Evolutionary conservation across 306 rosid species (phyloP).

Genomic region (Ceratonia siliqua): DNA sequence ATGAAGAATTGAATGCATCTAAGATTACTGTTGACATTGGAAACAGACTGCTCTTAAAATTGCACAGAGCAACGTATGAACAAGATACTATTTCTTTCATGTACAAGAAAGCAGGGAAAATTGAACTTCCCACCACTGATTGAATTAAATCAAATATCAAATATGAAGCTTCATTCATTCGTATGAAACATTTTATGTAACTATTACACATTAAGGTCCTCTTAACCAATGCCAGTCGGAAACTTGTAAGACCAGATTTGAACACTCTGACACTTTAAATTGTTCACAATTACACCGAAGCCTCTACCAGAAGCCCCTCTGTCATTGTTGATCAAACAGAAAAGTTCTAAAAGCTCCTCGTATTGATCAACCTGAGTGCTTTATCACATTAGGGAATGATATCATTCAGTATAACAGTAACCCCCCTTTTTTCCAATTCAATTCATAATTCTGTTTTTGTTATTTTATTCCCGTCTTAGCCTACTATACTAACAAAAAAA

Average conservation of each 20-base stretch:
- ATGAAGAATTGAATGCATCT: not conserved
- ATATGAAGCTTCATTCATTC: not conserved
- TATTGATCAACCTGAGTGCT: not conserved
- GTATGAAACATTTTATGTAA: not conserved
- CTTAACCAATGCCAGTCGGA: not conserved
- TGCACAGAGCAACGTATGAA: too few species aligned
- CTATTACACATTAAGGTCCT: not conserved
- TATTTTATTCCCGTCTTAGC: not conserved
- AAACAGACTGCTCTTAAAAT: too few species aligned
- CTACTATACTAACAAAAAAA: not conserved
- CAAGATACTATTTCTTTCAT: not conserved
- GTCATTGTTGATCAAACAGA: not conserved
- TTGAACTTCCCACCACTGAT: not conserved
- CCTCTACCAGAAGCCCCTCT: not conserved
- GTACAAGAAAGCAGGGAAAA: not conserved
- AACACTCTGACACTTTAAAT: not conserved
- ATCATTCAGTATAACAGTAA: not conserved
- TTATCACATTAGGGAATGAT: not conserved
- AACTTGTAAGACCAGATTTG: not conserved
- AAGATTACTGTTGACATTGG: not conserved
- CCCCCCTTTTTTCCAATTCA: not conserved
- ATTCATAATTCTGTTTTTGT: not conserved
- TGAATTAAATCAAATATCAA: not conserved
- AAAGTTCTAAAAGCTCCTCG: not conserved
- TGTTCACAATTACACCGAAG: not conserved